Conservation (phyloP, 2,329 filamentous ascomycete species). For the Sphaerulina populicola region DNA sequence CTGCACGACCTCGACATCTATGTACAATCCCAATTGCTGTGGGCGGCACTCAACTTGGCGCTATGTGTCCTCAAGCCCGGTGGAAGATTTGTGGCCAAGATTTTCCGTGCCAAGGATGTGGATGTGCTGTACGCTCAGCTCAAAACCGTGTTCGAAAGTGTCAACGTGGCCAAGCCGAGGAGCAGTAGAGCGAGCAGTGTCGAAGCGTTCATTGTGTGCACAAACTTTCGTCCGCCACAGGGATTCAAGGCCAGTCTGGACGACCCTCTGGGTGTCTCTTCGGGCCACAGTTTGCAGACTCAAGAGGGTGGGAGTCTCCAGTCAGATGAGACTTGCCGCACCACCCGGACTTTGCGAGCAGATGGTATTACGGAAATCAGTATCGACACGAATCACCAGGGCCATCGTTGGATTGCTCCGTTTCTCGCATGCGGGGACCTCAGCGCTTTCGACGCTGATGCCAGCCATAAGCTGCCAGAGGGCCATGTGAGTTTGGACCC, state of each 20-base stretch:
- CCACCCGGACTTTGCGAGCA: constrained; percentile 31
- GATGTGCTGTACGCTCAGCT: constrained; percentile 90
- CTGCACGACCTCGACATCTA: constrained; percentile 97
- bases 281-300: background rate
- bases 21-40: constrained; percentile 89
- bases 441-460: constrained; percentile 90
- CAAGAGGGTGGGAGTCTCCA: background rate
- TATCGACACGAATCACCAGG: constrained; percentile 36
- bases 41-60: constrained; percentile 85
- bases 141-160: constrained; percentile 78
- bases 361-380: constrained; percentile 45
- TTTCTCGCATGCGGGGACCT: constrained; percentile 97
- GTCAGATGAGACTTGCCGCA: constrained; percentile 1
- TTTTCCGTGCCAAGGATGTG: constrained; percentile 91
- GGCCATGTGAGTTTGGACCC: constrained; percentile 82
- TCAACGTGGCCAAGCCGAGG: constrained; percentile 85
- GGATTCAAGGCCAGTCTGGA: constrained; percentile 70
- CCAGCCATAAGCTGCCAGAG: constrained; percentile 81
- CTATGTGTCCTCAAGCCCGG: constrained; percentile 86
- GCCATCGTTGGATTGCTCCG: constrained; percentile 69
- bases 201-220: constrained; percentile 92
- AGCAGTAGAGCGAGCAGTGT: constrained; percentile 94
- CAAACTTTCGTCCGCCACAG: constrained; percentile 72
- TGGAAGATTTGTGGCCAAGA: constrained; percentile 95
- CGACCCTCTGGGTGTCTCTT: constrained; percentile 57